These are phyloP conservation scores for Flaveria floridana DNA, from an alignment of 140 eudicot species.

Conservation along the genomic window DNA sequence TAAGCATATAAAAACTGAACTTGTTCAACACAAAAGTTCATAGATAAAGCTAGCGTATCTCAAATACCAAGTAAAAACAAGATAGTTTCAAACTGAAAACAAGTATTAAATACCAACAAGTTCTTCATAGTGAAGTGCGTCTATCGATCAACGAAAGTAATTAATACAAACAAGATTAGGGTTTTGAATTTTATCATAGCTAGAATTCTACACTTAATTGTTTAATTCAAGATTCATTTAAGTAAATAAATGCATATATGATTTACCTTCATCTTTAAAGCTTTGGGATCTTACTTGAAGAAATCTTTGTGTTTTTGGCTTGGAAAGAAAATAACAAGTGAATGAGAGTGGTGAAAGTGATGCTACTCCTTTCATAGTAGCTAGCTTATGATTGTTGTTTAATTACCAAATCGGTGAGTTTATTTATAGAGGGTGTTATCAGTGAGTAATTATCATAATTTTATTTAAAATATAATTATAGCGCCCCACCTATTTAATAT, in stretches of 20 bases:
- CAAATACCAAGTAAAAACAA: not conserved
- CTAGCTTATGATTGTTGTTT: not conserved
- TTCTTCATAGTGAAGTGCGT: not conserved
- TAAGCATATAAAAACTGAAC: not conserved
- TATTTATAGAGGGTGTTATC: slow-evolving; percentile 29
- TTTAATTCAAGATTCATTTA: not conserved
- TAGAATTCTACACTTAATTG: not conserved
- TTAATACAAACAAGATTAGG: not conserved
- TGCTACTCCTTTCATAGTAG: slow-evolving; percentile 14
- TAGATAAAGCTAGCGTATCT: not conserved
- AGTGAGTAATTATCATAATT: slow-evolving; percentile 6
- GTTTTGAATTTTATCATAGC: not conserved
- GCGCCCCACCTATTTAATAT: slow-evolving; percentile 21
- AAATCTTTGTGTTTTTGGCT: slow-evolving; percentile 33
- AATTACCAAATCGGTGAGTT: slow-evolving; percentile 9
- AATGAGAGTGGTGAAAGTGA: slow-evolving; percentile 22
- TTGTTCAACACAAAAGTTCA: not conserved
- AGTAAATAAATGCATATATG: not conserved
- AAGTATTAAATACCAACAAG: not conserved
- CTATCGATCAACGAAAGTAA: not conserved
- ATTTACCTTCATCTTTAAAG: slow-evolving; percentile 43
- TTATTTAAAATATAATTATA: not conserved
- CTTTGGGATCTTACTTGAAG: slow-evolving; percentile 46
- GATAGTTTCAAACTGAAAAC: slow-evolving; percentile 1
- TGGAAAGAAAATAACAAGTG: slow-evolving; percentile 13